Conservation (phyloP, 2,329 filamentous ascomycete genomes). For the Cladosporium sphaerospermum region DNA sequence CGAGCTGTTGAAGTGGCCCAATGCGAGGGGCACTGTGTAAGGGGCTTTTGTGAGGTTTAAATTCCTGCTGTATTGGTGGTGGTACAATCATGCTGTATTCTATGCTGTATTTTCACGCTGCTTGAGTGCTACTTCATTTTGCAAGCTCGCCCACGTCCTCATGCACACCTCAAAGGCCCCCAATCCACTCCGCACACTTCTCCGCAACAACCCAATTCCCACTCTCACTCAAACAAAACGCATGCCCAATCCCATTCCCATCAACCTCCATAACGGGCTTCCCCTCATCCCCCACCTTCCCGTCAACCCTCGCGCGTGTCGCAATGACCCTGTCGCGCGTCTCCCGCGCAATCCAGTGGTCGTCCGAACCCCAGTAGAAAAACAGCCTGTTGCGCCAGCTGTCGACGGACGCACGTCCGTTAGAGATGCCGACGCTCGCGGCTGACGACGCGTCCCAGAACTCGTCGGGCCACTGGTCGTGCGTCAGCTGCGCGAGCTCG, state of each 20-base stretch:
- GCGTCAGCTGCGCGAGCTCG: constrained; percentile 52
- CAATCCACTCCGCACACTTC: constrained; percentile 45
- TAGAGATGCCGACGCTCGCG: not conserved
- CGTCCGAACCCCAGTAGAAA: constrained; percentile 54
- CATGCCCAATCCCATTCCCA: constrained; percentile 50
- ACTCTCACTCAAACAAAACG: constrained; percentile 49
- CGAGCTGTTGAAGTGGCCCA: not conserved
- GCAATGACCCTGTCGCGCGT: constrained; percentile 52
- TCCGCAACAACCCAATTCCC: constrained; percentile 44
- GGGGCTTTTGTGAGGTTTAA: not conserved
- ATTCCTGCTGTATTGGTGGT: too few relatives aligned
- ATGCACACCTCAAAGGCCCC: too few relatives aligned
- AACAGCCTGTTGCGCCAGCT: constrained; percentile 37
- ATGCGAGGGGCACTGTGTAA: not conserved
- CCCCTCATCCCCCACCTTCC: constrained; percentile 19
- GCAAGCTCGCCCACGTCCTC: too few relatives aligned
- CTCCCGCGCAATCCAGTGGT: constrained; percentile 56
- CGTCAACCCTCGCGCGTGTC: constrained; percentile 30
- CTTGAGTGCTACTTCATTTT: too few relatives aligned
- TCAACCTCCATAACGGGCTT: constrained; percentile 51
- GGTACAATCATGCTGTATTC: too few relatives aligned
- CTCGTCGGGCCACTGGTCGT: constrained; percentile 53
- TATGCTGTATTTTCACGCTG: too few relatives aligned
- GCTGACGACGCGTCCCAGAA: constrained; percentile 48
- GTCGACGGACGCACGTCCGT: not conserved